Conservation (phyloP, 2,329 filamentous ascomycete species). For the Fusarium penzigii region DNA sequence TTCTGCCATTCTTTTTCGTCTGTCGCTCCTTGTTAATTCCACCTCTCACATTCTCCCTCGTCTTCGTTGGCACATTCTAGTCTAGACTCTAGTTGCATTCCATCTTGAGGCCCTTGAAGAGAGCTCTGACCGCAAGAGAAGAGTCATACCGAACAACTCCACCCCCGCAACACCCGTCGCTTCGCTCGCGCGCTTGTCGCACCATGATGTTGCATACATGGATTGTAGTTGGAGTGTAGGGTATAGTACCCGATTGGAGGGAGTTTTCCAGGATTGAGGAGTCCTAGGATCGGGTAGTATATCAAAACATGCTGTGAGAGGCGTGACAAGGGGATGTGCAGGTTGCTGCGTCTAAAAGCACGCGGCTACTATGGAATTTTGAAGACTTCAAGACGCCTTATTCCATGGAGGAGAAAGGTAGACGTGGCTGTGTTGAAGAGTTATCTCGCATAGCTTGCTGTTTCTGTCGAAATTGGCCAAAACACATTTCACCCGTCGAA, state of each 20-base stretch:
- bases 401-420: background rate
- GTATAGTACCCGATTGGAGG: background rate
- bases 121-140: background rate
- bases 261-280: background rate
- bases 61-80: background rate
- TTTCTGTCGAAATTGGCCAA: constrained; percentile 10
- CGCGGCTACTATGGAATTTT: background rate
- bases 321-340: background rate
- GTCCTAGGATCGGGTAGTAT: background rate
- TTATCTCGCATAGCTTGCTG: constrained; percentile 19
- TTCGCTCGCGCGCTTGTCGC: background rate
- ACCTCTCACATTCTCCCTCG: background rate
- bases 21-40: background rate
- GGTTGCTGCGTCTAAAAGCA: background rate
- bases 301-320: background rate
- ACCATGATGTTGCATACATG: background rate
- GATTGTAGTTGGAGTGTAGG: background rate
- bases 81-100: background rate
- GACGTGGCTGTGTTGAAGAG: background rate
- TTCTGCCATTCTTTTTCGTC: background rate
- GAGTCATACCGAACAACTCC: constrained; percentile 3
- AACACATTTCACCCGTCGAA: background rate
- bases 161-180: background rate
- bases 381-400: background rate
- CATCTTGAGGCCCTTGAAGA: background rate